phyloP scores from a whole-genome alignment of 2,329 filamentous ascomycete species.

The Emmonsia crescens region DNA sequence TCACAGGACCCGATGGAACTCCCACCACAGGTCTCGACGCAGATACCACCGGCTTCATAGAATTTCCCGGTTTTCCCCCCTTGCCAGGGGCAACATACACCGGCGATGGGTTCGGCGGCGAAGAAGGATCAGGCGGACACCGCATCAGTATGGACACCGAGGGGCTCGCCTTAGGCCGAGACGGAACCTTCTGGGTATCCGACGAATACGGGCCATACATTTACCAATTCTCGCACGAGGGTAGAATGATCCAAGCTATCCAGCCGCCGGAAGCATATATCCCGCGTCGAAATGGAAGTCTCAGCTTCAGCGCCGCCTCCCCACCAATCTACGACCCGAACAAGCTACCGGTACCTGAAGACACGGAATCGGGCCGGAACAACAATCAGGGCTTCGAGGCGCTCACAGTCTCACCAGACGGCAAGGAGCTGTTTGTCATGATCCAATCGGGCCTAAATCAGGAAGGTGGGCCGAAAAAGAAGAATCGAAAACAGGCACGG shows the following conservation, averaged over 20 bases:
- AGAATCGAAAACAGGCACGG: slow-evolving; percentile 47
- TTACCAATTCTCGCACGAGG: slow-evolving; percentile 51
- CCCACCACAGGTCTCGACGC: slow-evolving; percentile 56
- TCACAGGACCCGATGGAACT: slow-evolving; percentile 51
- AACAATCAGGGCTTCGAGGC: slow-evolving; percentile 72
- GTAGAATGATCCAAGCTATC: slow-evolving; percentile 53
- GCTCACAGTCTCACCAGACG: slow-evolving; percentile 51
- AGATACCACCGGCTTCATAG: slow-evolving; percentile 42
- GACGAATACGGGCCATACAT: slow-evolving; percentile 64
- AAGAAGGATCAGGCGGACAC: slow-evolving; percentile 45
- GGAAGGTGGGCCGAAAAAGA: slow-evolving; percentile 47
- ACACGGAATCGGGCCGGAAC: slow-evolving; percentile 51
- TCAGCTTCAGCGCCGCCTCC: slow-evolving; percentile 54
- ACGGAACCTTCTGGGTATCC: slow-evolving; percentile 56
- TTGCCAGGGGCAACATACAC: slow-evolving; percentile 53
- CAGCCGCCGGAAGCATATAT: slow-evolving; percentile 54
- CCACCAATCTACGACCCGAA: slow-evolving; percentile 49
- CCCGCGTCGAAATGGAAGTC: slow-evolving; percentile 50
- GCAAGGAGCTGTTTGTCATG: slow-evolving; percentile 53
- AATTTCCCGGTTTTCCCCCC: slow-evolving; percentile 48
- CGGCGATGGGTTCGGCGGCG: slow-evolving; percentile 57
- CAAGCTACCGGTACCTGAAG: slow-evolving; percentile 40
- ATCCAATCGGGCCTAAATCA: slow-evolving; percentile 56
- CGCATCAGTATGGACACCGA: slow-evolving; percentile 55
- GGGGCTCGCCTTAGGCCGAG: slow-evolving; percentile 50